These are phyloP conservation scores for Candida chauliodis DNA, from an alignment of 805 yeast genomes.

Conservation along the genomic window DNA sequence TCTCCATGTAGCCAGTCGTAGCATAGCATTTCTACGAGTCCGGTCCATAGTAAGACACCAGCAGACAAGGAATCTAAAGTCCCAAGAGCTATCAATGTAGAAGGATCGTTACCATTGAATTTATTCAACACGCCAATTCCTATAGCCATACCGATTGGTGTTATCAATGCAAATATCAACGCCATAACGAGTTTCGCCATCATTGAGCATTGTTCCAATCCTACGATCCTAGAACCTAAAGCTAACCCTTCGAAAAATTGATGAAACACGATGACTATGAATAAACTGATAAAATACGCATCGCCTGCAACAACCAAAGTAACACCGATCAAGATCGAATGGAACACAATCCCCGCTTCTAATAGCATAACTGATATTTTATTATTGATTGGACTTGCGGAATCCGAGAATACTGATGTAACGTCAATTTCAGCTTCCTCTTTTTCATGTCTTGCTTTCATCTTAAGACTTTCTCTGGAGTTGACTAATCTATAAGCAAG, in stretches of 20 bases:
- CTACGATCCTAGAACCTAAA: constrained; percentile 24
- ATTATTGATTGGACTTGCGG: constrained; percentile 10
- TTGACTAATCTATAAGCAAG: constrained; percentile 12
- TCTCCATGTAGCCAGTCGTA: constrained; percentile 26
- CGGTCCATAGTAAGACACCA: constrained; percentile 30
- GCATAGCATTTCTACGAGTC: constrained; percentile 28
- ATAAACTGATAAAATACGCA: constrained; percentile 24
- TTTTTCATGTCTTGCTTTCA: neutral
- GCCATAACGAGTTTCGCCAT: constrained; percentile 19
- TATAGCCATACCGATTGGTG: constrained; percentile 31
- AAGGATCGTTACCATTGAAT: constrained; percentile 27
- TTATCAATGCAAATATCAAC: constrained; percentile 17
- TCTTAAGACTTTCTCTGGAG: constrained; percentile 3
- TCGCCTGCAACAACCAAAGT: constrained; percentile 29
- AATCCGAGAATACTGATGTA: constrained; percentile 3
- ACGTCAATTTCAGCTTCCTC: constrained; percentile 3
- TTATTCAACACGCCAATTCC: constrained; percentile 24
- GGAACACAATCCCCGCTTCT: constrained; percentile 30
- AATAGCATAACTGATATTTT: constrained; percentile 14
- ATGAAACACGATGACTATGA: constrained; percentile 29
- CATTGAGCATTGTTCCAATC: constrained; percentile 8
- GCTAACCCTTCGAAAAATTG: constrained; percentile 32
- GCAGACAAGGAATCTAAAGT: constrained; percentile 33
- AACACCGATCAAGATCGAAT: constrained; percentile 27
- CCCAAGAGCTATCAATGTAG: constrained; percentile 29